phyloP scores from a whole-genome alignment of 805 yeast species.

The Yueomyces sp. region DNA sequence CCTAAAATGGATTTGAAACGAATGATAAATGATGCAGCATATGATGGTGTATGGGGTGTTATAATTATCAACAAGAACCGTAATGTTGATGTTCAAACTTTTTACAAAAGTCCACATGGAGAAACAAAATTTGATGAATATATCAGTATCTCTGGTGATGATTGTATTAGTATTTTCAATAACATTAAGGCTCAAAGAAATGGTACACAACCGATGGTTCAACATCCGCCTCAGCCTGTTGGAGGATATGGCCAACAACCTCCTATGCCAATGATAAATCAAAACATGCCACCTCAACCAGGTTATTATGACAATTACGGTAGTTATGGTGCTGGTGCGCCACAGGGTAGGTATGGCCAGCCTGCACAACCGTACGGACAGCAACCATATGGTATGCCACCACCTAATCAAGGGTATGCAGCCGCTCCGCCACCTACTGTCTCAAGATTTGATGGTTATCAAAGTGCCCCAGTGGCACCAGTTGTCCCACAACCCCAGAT shows the following conservation, averaged over 20 bases:
- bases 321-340: not conserved
- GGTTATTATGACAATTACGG: not conserved
- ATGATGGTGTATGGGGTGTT: conserved; percentile 63
- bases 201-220: conserved; percentile 3
- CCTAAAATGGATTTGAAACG: conserved; percentile 31
- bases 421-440: conserved; percentile 6
- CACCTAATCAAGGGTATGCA: conserved; percentile 6
- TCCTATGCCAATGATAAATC: not conserved
- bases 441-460: conserved; percentile 12
- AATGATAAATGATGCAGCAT: conserved; percentile 63
- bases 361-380: conserved; percentile 5
- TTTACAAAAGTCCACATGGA: conserved; percentile 54
- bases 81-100: conserved; percentile 57
- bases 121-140: conserved; percentile 78
- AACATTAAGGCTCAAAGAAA: conserved; percentile 16
- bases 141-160: conserved; percentile 49
- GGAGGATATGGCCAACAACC: conserved; percentile 2
- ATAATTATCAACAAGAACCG: conserved; percentile 45
- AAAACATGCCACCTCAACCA: not conserved
- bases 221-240: not conserved
- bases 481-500: conserved; percentile 13
- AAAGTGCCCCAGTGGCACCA: conserved; percentile 7
- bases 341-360: conserved; percentile 10
- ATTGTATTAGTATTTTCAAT: conserved; percentile 37
- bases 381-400: conserved; percentile 9